Percentiles rank a stretch among this genome's conserved stretches.
phyloP scores from a whole-genome alignment of 805 yeast species.

The Candida vaughaniae region DNA sequence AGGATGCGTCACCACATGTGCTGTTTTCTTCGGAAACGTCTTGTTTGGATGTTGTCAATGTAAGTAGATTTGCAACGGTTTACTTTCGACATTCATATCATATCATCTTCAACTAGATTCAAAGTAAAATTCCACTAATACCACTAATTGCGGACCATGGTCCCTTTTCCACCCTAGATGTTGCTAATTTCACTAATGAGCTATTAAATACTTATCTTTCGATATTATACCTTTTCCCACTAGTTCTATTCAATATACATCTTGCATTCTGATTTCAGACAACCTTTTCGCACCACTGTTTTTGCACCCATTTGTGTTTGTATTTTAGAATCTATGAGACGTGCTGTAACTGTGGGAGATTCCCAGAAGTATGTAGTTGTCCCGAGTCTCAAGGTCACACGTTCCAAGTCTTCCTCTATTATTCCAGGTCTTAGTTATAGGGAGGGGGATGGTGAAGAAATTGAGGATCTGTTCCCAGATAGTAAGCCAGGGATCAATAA shows the following conservation, averaged over 20 bases:
- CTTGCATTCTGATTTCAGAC: no score
- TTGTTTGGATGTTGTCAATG: slow-evolving; percentile 35
- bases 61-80: slow-evolving; percentile 10
- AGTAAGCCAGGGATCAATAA: background rate
- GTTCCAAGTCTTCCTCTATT: slow-evolving; percentile 9
- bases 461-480: background rate
- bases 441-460: background rate
- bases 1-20: slow-evolving; percentile 36
- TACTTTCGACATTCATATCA: no score
- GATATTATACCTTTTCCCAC: no score
- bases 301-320: background rate
- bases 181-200: no score
- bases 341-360: slow-evolving; percentile 2
- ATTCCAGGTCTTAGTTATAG: slow-evolving; percentile 11
- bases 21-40: slow-evolving; percentile 37
- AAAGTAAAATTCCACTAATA: no score
- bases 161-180: no score
- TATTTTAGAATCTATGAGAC: background rate
- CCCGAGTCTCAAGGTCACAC: slow-evolving; percentile 1
- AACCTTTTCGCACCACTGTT: background rate
- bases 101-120: no score
- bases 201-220: no score
- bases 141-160: no score
- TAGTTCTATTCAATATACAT: no score
- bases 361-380: background rate